A percentile compares a stretch with the other conserved stretches of the same genome.
These are phyloP conservation scores for Volvariella surrecta DNA, from an alignment of 1,284 basidiomycete genomes.

Conservation along the genomic window DNA sequence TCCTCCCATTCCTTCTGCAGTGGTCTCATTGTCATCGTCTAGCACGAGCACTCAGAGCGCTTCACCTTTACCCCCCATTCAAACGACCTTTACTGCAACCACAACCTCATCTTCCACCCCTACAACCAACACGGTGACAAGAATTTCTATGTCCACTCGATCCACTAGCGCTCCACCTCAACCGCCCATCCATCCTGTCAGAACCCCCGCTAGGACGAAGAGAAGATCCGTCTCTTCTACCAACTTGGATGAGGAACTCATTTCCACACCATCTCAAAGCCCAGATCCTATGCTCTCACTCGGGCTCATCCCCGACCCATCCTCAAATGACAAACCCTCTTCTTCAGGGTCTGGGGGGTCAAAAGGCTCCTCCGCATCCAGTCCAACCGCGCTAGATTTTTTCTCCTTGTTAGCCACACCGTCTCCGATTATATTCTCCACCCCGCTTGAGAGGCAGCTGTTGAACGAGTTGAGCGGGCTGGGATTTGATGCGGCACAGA, in stretches of 20 bases:
- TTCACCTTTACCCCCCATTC: too few relatives aligned
- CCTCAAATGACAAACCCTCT: constrained; percentile 31
- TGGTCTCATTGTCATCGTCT: constrained; percentile 22
- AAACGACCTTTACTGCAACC: too few relatives aligned
- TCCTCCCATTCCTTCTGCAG: constrained; percentile 16
- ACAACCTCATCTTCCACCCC: too few relatives aligned
- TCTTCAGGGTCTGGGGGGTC: constrained; percentile 15
- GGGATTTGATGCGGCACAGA: constrained; percentile 91
- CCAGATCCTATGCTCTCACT: too few relatives aligned
- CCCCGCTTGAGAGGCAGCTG: constrained; percentile 73
- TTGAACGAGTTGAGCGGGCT: constrained; percentile 69
- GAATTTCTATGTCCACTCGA: too few relatives aligned
- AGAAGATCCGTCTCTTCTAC: constrained; percentile 88
- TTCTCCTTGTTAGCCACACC: constrained; percentile 61
- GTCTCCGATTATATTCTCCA: constrained; percentile 80
- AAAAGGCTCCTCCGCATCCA: not conserved
- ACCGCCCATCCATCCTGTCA: constrained; percentile 55
- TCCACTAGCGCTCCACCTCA: too few relatives aligned
- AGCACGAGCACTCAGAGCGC: constrained; percentile 20
- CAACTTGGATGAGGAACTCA: constrained; percentile 28
- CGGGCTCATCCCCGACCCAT: too few relatives aligned
- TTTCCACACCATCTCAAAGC: too few relatives aligned
- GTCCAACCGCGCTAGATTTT: constrained; percentile 51
- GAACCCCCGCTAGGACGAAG: constrained; percentile 92
- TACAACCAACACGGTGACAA: too few relatives aligned